Evolutionary conservation across 192 early-diverging fungal genomes (phyloP), one percentile per base, ranked within the genome.

Genomic region (Mortierella antarctica): DNA sequence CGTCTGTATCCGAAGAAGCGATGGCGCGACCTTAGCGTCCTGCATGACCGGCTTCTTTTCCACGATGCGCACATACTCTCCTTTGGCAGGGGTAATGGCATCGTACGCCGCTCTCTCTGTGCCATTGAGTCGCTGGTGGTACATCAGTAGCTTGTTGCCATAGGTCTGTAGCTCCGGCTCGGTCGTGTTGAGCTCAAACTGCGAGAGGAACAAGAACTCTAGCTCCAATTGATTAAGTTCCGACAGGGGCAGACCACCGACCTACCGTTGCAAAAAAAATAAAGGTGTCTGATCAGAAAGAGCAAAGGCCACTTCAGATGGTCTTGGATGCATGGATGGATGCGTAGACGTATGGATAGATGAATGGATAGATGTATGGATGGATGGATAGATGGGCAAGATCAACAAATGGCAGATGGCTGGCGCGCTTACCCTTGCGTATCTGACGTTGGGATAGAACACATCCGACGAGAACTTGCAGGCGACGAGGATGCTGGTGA

Each of bases 201-300:
- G 85, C 42, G 86, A 86, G 14, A 93, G 75, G 53, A 93, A 92
- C 48, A 94, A 71, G 47, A 94, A 87, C 84, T 94, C 92, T 54
- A 94, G 65, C 65, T 94, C 93, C 17, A 93, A 74, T 65, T 91
- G 89, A 69, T 94, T 94, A 68, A 94, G 74, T 73, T 94, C 93
- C 0, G 66, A 76, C 21, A 92, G 64, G 0, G 92, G 89, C 18
- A 94, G 78, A 5, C 93, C 93, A 47, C 93, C 93, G 15, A 94
- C 92, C 88, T 91, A 85, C 5, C 45, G 10, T 41, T 58, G 4
- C 1, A 23, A 44, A 40, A 23, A 40, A 39, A 52, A 40, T 31
- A 52, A 51, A 59, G 41, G 13, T 51, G 6, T 10, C 7, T 8
- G 39, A 4, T 23, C 31, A 46, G 13, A 57, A 45, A 17, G 48